Evolutionary conservation across 768 basidiomycete genomes (phyloP), one percentile per base, ranked within the genome.

Genomic region (Gyrodon lividus): DNA sequence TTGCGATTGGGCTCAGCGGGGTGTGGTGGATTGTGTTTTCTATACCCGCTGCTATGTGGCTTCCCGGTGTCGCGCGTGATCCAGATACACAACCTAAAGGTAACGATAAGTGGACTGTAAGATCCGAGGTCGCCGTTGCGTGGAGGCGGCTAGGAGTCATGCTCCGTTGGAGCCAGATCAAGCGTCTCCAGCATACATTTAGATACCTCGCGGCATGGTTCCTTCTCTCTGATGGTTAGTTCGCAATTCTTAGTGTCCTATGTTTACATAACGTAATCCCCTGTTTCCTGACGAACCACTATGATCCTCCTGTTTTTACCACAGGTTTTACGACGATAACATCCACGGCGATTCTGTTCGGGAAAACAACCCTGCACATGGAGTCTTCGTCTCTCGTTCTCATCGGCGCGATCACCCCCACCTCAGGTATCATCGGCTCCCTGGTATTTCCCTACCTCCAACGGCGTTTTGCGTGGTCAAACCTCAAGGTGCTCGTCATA

Each of bases 161-260:
- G 87, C 73, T 98, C 19, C 75, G 74, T 1, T 85, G 82, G 76
- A 72, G 70, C 7, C 86, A 96, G 63, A 82, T 95, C 35, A 79
- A 79, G 65, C 79, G 79, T 46, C 74, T 98, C 14, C 77, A 79
- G 26, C 86, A 92, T 61, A 93, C 94, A 1, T 98, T 95, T 75
- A 79, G 79, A 58, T 98, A 92, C 60, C 84, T 98, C 38, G 80
- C 85, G 5, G 92, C 96, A 0, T 98, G 95, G 94, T 95, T 97
- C 66, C 77, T 98, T 12, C 80, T 98, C 20, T 92, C 89, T 1
- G 95, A 98, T 61, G 91, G 92, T 89, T 46, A 39, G 80, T 68
- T 26, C 6, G 10, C 31, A 14, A 31, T 22, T 43, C 0, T 24
- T 28, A 19, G 10, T n/a, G 20, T 7, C n/a, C n/a, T n/a, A n/a